Conservation (phyloP, 768 basidiomycete genomes). For the Amanita fuliginea region DNA sequence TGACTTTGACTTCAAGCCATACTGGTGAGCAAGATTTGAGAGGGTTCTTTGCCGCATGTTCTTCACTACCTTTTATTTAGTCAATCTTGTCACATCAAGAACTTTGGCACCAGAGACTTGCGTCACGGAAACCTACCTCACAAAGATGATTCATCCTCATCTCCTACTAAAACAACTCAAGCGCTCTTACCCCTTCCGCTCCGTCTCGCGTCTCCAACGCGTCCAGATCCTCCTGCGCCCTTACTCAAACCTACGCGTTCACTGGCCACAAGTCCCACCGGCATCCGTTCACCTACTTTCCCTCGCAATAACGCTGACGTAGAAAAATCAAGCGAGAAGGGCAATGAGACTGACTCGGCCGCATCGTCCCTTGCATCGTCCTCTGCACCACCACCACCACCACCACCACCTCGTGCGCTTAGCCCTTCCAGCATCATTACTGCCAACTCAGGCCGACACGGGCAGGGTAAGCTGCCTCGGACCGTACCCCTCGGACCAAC, state of each 20-base stretch:
- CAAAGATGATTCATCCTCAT: slow-evolving; percentile 22
- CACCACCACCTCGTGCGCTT: neutral
- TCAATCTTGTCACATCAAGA: slow-evolving; percentile 73
- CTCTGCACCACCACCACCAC: no score
- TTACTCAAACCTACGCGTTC: slow-evolving; percentile 19
- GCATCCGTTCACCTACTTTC: slow-evolving; percentile 16
- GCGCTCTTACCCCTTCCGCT: slow-evolving; percentile 19
- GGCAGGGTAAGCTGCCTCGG: slow-evolving; percentile 36
- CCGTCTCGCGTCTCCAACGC: slow-evolving; percentile 18
- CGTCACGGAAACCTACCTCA: slow-evolving; percentile 61
- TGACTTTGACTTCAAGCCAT: slow-evolving; percentile 26
- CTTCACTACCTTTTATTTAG: slow-evolving; percentile 24
- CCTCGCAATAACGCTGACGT: slow-evolving; percentile 9
- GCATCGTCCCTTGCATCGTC: neutral
- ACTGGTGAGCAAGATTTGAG: slow-evolving; percentile 28
- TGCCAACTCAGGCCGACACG: slow-evolving; percentile 36
- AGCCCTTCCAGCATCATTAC: slow-evolving; percentile 11
- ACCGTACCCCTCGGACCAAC: slow-evolving; percentile 39
- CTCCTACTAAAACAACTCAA: slow-evolving; percentile 9
- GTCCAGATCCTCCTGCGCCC: slow-evolving; percentile 10
- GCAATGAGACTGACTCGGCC: neutral
- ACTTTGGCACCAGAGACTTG: slow-evolving; percentile 67
- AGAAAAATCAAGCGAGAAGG: neutral
- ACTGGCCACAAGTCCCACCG: slow-evolving; percentile 19
- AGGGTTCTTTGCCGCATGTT: neutral